phyloP scores from a whole-genome alignment of 106 monocot genomes.

The Hemerocallis citrina region DNA sequence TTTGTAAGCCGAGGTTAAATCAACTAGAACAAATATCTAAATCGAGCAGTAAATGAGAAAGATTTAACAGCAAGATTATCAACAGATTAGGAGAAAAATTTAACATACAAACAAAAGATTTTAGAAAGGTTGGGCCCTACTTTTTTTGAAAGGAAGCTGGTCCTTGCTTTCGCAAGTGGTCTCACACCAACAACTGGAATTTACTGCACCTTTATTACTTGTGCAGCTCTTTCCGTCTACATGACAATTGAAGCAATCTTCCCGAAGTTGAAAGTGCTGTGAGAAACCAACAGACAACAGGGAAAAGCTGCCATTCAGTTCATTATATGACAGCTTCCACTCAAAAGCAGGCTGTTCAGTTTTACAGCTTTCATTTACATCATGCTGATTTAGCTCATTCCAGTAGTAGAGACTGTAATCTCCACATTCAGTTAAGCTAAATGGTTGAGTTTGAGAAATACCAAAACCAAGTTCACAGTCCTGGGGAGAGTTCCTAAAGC shows the following conservation, averaged over 20 bases:
- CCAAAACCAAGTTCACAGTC: too few species aligned
- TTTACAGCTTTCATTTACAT: too few species aligned
- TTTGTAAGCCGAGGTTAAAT: too few species aligned
- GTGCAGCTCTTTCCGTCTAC: too few species aligned
- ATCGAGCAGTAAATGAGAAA: too few species aligned
- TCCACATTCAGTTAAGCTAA: too few species aligned
- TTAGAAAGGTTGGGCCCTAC: background rate
- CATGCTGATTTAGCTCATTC: background rate
- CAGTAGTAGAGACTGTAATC: constrained; percentile 2
- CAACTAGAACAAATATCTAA: too few species aligned
- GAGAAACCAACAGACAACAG: constrained; percentile 15
- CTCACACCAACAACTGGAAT: background rate
- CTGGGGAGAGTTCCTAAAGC: too few species aligned
- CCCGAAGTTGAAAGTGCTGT: background rate
- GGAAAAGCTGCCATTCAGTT: background rate
- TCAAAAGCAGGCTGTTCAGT: background rate
- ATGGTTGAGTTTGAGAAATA: too few species aligned
- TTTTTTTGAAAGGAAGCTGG: background rate
- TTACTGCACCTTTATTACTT: background rate
- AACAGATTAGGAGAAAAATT: background rate
- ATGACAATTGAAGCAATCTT: constrained; percentile 6
- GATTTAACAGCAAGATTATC: too few species aligned
- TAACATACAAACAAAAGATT: background rate
- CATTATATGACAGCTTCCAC: constrained; percentile 1
- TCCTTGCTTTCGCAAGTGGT: too few species aligned